Evolutionary conservation across 2,329 filamentous ascomycete genomes (phyloP), one percentile per base, ranked within the genome.

Genomic region (Phialophora verrucosa): DNA sequence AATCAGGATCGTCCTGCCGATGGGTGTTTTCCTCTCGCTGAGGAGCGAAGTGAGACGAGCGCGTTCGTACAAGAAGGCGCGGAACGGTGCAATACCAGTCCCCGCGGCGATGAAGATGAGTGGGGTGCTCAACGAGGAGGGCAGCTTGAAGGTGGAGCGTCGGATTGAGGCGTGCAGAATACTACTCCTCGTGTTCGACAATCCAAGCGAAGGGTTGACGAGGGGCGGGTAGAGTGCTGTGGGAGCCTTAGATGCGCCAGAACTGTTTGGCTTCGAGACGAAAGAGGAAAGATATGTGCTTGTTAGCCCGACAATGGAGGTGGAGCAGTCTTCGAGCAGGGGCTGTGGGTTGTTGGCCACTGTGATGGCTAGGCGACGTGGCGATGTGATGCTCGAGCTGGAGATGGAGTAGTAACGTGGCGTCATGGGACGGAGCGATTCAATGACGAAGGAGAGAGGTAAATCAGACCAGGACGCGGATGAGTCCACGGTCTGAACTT

Each of bases 1-100:
- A 72, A 81, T 80, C 1, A 82, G 77, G 17, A 80, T 63, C 62
- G 78, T 79, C 4, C 73, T 69, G 0, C 79, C 80, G 3, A 47
- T 20, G 42, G 42, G 42, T 14, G 14, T 47, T 47, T 29, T 29
- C 27, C 42, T 47, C 42, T 47, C 14, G 42, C 42, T 10, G 42
- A 14, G 42, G 42, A 47, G 42, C 42, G 42, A 47, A 17, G 10
- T 20, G 42, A 47, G 42, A 47, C 42, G 42, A 47, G 65, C 63
- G 27, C 71, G 67, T 61, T 75, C 73, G 29, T 71, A 64, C 8
- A 74, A 38, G 61, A 75, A 75, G 6, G 61, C 73, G 17, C 71
- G 67, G 62, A 75, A 73, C 3, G 72, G 73, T 3, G 73, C 73
- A 35, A 74, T 70, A 8, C 73, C 73, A 14, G 72, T 74, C 11